A percentile compares a stretch with the other conserved stretches of the same genome.
Evolutionary conservation across 1,284 basidiomycete species (phyloP).

Genomic region (Ustilago bromivora): DNA sequence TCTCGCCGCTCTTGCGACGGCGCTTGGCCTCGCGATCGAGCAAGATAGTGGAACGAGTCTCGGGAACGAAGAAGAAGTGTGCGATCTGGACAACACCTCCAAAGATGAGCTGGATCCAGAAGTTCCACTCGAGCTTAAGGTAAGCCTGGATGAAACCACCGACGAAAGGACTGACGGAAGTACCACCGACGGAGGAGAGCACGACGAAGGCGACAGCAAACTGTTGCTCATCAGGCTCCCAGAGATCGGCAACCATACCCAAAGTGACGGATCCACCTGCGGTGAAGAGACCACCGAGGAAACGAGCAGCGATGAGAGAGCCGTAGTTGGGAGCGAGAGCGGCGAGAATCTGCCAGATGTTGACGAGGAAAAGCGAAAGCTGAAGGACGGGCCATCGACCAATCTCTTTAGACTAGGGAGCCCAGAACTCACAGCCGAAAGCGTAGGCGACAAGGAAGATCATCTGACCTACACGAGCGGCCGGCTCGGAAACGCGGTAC

Average conservation of each 20-base stretch:
- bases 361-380: slow-evolving; percentile 68
- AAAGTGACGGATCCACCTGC: slow-evolving; percentile 71
- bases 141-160: slow-evolving; percentile 60
- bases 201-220: slow-evolving; percentile 69
- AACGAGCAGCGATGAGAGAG: slow-evolving; percentile 66
- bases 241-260: slow-evolving; percentile 71
- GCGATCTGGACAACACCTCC: slow-evolving; percentile 70
- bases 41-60: slow-evolving; percentile 70
- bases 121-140: slow-evolving; percentile 65
- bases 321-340: slow-evolving; percentile 67
- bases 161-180: slow-evolving; percentile 65
- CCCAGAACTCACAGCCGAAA: slow-evolving; percentile 69
- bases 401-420: slow-evolving; percentile 69
- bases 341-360: slow-evolving; percentile 67
- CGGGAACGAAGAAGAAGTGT: slow-evolving; percentile 71
- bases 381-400: slow-evolving; percentile 68
- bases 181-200: slow-evolving; percentile 66
- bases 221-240: slow-evolving; percentile 67
- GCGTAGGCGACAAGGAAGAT: slow-evolving; percentile 71
- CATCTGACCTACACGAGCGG: slow-evolving; percentile 70
- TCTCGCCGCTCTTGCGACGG: slow-evolving; percentile 67
- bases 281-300: slow-evolving; percentile 68
- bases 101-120: slow-evolving; percentile 71
- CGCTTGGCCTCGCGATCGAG: slow-evolving; percentile 71
- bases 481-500: slow-evolving; percentile 69